Base-by-base conservation (phyloP, 441 rosid species). In the Iberis amara region DNA sequence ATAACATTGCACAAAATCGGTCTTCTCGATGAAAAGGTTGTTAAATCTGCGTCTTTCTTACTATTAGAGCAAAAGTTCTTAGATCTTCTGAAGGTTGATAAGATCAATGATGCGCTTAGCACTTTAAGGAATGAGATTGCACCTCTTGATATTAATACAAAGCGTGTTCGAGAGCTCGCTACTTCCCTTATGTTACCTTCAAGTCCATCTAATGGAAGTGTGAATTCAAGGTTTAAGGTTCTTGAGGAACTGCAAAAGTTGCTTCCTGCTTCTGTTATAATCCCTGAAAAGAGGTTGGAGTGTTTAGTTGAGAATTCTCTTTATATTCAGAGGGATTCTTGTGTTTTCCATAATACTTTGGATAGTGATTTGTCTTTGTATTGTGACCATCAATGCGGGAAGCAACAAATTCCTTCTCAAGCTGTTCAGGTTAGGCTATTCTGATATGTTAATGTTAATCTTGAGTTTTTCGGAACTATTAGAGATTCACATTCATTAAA, bases 11-110 rank as follows among this genome's bases (percentile, higher is more conserved):
- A 12, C 12, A 57, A 35, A 64, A 75, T 75, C 27, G 75, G 76
- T 42, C 59, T 78, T 35, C 55, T 47, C 0, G 83, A 78, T 48
- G 78, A 78, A 49, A 66, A 43, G 18, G 53, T 59, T 42, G 68
- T 78, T 31, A 78, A 75, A 49, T 58, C 80, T 35, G 79, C 77
- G 3, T 73, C 73, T 36, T 78, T 78, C 65, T 61, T 78, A 61
- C 62, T 78, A 9, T 47, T 75, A 55, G 83, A 78, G 49, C 80
- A 78, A 52, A 78, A 78, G 70, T 78, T 73, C 59, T 52, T 73
- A 18, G 80, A 78, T 60, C 64, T 75, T 60, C 42, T 78, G 30
- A 68, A 43, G 28, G 40, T 59, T 46, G 77, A 62, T 26, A 64
- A 73, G 33, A 59, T 75, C 10, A 35, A 8, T 46, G 73, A 72